Conservation (phyloP, 345 rosid genomes). For the Pistacia integerrima region DNA sequence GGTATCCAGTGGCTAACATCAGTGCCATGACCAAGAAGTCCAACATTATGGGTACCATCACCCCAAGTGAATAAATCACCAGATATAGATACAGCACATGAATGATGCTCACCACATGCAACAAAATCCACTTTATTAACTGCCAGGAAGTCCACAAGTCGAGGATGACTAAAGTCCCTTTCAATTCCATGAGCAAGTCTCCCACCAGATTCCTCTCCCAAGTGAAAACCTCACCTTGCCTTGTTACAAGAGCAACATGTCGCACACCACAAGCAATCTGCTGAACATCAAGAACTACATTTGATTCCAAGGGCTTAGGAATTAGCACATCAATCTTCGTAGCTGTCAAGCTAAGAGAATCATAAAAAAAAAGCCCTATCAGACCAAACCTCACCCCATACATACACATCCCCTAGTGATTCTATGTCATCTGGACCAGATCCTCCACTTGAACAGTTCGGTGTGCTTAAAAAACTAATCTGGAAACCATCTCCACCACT, state of each 20-base stretch:
- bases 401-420: constrained; percentile 89
- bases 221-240: constrained; percentile 95
- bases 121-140: constrained; percentile 71
- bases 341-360: constrained; percentile 37
- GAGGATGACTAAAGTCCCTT: constrained; percentile 65
- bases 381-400: constrained; percentile 96
- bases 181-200: constrained; percentile 91
- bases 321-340: constrained; percentile 56
- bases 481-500: constrained; percentile 88
- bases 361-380: constrained; percentile 61
- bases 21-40: too few relatives aligned
- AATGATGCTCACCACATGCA: constrained; percentile 87
- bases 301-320: constrained; percentile 86
- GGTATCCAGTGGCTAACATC: too few relatives aligned
- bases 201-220: constrained; percentile 99
- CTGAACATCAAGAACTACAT: constrained; percentile 95
- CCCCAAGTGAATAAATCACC: constrained; percentile 96
- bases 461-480: constrained; percentile 91
- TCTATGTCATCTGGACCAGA: constrained; percentile 99
- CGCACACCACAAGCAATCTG: constrained; percentile 87
- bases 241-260: constrained; percentile 85
- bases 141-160: constrained; percentile 82
- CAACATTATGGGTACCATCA: too few relatives aligned
- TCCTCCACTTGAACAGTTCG: constrained; percentile 90
- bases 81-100: constrained; percentile 73